Base-by-base conservation (phyloP, 176 grass and related monocot genomes). In the Aegilops umbellulata region DNA sequence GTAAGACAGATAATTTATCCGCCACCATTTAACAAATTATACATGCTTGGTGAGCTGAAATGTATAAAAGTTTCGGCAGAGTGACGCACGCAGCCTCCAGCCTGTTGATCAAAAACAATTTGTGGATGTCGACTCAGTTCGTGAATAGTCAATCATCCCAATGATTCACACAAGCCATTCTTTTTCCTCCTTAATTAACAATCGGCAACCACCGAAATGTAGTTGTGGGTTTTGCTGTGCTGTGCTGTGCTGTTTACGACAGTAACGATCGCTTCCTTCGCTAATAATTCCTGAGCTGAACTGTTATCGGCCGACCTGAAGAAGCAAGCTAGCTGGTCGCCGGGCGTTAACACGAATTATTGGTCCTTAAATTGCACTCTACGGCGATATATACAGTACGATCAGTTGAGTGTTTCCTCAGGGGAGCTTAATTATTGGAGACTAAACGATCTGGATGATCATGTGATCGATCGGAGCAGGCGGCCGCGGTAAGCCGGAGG, bases 341-440 rank as follows among this genome's bases (percentile, higher is more conserved):
- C 20, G 55, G 55, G n/a, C 20, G 82, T 30, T 29, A 86, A 58
- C 35, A 70, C 27, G 16, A 53, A 63, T 78, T 79, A 76, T 32
- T 8, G 60, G n/a, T 25, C 38, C 51, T 82, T 86, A 11, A 71
- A 72, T 55, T 83, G 55, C 25, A 83, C 79, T 82, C 78, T 32
- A 86, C 35, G 69, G 14, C 60, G 46, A 41, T 0, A 69, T 73
- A 38, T 39, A 82, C 9, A 39, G 17, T 11, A 47, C 32, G 65
- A 73, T 78, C 26, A 57, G 23, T 78, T 22, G 84, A 86, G 88
- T 39, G 16, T 51, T 83, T 65, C 73, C 4, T 74, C 41, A 72
- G 55, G 79, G 55, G 79, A 80, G 76, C 1, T 74, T 16, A 75
- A 44, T 46, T 0, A 44, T 46, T 0, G n/a, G 17, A 64, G 53